Percentiles rank a stretch among this genome's conserved stretches.
These are phyloP conservation scores for Corchorus capsularis DNA, from an alignment of 345 rosid genomes.

Conservation along the genomic window DNA sequence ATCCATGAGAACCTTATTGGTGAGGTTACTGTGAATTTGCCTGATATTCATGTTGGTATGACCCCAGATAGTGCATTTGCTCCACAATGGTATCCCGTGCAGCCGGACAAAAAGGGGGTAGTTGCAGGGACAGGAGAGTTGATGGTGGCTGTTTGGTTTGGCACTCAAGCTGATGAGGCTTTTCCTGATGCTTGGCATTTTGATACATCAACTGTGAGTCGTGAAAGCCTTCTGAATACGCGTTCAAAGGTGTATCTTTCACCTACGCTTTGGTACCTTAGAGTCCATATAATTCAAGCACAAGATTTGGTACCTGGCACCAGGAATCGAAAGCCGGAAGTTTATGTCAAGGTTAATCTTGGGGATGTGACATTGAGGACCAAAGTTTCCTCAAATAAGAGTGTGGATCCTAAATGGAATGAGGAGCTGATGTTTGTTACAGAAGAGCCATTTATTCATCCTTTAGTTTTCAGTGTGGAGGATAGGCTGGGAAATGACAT, in stretches of 20 bases:
- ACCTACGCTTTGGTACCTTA: conserved; percentile 47
- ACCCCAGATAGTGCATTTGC: conserved; percentile 47
- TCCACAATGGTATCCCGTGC: conserved; percentile 44
- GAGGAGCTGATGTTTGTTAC: conserved; percentile 59
- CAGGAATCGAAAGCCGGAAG: conserved; percentile 35
- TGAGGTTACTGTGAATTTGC: conserved; percentile 22
- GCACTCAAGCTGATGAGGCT: conserved; percentile 48
- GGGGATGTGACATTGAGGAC: conserved; percentile 39
- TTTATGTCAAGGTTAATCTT: conserved; percentile 36
- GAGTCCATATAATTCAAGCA: conserved; percentile 44
- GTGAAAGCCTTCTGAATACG: conserved; percentile 29
- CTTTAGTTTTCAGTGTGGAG: conserved; percentile 40
- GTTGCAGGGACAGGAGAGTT: conserved; percentile 29
- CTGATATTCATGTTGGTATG: conserved; percentile 35
- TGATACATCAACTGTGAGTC: conserved; percentile 38
- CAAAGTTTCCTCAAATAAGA: conserved; percentile 31
- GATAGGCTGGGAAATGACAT: conserved; percentile 24
- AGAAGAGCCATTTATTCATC: conserved; percentile 48
- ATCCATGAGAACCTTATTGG: conserved; percentile 35
- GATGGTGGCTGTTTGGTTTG: conserved; percentile 51
- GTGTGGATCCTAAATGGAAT: conserved; percentile 44
- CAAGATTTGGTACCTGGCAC: conserved; percentile 43
- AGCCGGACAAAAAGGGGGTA: conserved; percentile 30
- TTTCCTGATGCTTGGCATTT: conserved; percentile 46
- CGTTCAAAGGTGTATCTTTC: conserved; percentile 43